Conservation (phyloP, 441 rosid genomes). For the Kokia cookei region DNA sequence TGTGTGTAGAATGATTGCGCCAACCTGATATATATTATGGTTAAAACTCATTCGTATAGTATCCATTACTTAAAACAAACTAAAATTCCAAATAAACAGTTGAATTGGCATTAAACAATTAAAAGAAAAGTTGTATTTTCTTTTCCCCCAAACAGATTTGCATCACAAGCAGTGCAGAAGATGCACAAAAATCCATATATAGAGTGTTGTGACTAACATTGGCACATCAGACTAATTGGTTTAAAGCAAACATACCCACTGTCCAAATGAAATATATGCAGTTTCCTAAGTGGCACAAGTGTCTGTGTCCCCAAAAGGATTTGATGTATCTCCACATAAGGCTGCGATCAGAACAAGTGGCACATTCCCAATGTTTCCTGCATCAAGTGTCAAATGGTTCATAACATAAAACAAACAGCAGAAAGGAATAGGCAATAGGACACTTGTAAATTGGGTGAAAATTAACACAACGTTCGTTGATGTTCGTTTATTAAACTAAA, state of each 20-base stretch:
- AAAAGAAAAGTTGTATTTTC: background rate
- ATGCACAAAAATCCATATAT: background rate
- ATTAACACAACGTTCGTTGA: too few relatives aligned
- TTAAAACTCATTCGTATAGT: background rate
- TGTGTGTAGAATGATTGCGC: conserved; percentile 92
- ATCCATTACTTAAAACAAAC: background rate
- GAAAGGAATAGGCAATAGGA: background rate
- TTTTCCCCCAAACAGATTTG: background rate
- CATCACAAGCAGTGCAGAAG: background rate
- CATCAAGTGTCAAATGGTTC: conserved; percentile 1
- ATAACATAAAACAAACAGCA: background rate
- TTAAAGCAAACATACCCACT: conserved; percentile 57
- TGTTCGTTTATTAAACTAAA: too few relatives aligned
- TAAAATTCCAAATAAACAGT: background rate
- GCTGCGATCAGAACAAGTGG: conserved; percentile 96
- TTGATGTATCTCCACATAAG: conserved; percentile 68
- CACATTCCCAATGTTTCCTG: conserved; percentile 96
- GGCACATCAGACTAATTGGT: background rate
- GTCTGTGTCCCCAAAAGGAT: conserved; percentile 84
- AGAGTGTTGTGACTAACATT: background rate
- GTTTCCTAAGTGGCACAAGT: conserved; percentile 79
- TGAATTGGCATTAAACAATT: background rate
- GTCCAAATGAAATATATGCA: conserved; percentile 96
- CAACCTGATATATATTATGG: conserved; percentile 56
- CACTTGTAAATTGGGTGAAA: background rate